Base-by-base conservation (phyloP, 2,329 filamentous ascomycete species). In the Colletotrichum caudatum region DNA sequence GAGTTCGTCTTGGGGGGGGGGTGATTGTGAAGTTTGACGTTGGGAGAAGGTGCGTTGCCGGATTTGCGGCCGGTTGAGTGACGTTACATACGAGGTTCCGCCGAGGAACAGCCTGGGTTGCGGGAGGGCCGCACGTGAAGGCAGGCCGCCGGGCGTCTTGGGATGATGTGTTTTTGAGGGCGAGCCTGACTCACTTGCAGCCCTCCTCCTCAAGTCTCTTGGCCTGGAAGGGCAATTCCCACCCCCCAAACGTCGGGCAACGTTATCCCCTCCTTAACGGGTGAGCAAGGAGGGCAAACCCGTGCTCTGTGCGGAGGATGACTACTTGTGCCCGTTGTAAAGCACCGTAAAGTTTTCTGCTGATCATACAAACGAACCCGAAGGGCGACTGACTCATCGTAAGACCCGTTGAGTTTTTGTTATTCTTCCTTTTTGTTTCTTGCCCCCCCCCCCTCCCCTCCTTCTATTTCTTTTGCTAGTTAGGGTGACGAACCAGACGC, bases 1-100 rank as follows among this genome's bases (percentile, higher is more conserved):
- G 53, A 64, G 69, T 72, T 72, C 69, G 35, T 69, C 69, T 60
- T 35, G 64, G 53, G 59, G 59, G 9, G 61, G 59, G 59, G 16
- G 61, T 57, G 69, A 69, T 53, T 68, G 63, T 39, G 64, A 58
- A 63, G 65, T 60, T 71, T 69, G 65, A 69, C 69, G n/a, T 60
- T 59, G 46, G 6, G 14, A 18, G 16, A 46, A 59, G 53, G 59
- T 54, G 59, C 23, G 48, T 57, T 57, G 65, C 65, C 54, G 59
- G 64, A 50, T 53, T 59, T 54, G 51, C 37, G 48, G 35, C 18
- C 23, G 20, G 51, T 37, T 39, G n/a, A 50, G 46, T 20, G 23
- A 50, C 48, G 29, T 61, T 6, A n/a, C 39, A 39, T 6, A n/a
- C 39, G 48, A 59, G 33, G 57, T 46, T 20, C 16, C 56, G 60